A percentile compares a stretch with the other conserved stretches of the same genome.
phyloP scores from a whole-genome alignment of 148 eudicot genomes.

The Camellia japonica region DNA sequence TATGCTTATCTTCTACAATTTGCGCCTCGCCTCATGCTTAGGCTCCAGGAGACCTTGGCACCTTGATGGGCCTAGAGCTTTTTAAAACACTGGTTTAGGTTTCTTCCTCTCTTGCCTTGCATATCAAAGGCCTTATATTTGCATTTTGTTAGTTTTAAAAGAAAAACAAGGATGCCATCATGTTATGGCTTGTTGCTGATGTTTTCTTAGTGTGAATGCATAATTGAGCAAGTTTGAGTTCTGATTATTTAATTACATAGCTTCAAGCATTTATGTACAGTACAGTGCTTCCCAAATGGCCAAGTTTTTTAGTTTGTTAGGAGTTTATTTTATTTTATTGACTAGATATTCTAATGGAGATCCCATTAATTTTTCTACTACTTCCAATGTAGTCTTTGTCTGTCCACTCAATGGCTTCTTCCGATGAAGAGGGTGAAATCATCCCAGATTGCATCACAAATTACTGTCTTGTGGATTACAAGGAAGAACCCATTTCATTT shows the following conservation, averaged over 20 bases:
- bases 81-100: neutral
- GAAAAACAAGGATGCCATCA: no score
- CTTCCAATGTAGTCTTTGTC: constrained; percentile 15
- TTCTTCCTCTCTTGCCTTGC: neutral
- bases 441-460: constrained; percentile 46
- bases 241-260: neutral
- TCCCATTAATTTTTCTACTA: neutral
- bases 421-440: constrained; percentile 77
- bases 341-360: neutral
- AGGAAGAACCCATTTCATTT: constrained; percentile 47
- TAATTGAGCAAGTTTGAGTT: neutral
- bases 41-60: no score
- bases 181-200: neutral
- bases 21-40: no score
- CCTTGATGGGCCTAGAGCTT: no score
- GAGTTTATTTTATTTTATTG: neutral
- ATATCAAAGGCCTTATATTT: neutral
- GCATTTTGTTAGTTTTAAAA: neutral
- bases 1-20: no score
- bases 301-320: neutral
- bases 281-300: neutral
- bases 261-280: neutral
- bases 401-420: constrained; percentile 42
- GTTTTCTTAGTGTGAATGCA: neutral
- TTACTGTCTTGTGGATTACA: constrained; percentile 44